phyloP scores from a whole-genome alignment of 176 grass and related monocot genomes.

The Saccharum spontaneum region DNA sequence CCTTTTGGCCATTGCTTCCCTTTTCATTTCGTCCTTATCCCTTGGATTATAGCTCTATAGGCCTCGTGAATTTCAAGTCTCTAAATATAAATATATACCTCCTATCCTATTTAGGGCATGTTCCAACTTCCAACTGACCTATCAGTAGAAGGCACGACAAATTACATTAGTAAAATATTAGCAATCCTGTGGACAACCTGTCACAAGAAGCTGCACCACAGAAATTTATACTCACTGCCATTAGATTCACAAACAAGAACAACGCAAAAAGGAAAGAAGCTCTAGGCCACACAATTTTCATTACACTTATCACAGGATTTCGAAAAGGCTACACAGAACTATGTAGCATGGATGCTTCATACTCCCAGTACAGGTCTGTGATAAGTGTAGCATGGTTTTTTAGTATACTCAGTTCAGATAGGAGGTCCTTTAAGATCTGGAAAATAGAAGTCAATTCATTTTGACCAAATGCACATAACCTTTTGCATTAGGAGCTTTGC shows the following conservation, averaged over 20 bases:
- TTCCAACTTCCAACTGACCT: conserved; percentile 14
- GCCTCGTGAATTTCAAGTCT: neutral
- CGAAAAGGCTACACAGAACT: neutral
- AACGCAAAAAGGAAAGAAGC: neutral
- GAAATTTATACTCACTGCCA: neutral
- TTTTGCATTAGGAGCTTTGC: neutral
- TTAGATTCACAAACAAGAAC: conserved; percentile 5
- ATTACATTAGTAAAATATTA: neutral
- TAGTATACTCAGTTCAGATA: neutral
- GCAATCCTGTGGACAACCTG: neutral
- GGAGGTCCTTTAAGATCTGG: neutral
- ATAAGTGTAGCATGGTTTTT: neutral
- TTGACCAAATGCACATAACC: neutral
- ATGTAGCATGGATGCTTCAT: neutral
- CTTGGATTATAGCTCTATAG: neutral
- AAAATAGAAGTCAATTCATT: neutral
- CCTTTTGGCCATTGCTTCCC: neutral
- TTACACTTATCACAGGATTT: neutral
- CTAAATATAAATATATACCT: neutral
- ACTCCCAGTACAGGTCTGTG: neutral
- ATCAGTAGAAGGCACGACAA: conserved; percentile 4
- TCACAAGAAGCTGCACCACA: neutral
- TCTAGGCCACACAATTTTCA: neutral
- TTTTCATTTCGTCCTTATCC: conserved; percentile 11
- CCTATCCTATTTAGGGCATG: neutral